These are phyloP conservation scores for Sporothrix inflata DNA, from an alignment of 2,329 filamentous ascomycete genomes.

Conservation along the genomic window DNA sequence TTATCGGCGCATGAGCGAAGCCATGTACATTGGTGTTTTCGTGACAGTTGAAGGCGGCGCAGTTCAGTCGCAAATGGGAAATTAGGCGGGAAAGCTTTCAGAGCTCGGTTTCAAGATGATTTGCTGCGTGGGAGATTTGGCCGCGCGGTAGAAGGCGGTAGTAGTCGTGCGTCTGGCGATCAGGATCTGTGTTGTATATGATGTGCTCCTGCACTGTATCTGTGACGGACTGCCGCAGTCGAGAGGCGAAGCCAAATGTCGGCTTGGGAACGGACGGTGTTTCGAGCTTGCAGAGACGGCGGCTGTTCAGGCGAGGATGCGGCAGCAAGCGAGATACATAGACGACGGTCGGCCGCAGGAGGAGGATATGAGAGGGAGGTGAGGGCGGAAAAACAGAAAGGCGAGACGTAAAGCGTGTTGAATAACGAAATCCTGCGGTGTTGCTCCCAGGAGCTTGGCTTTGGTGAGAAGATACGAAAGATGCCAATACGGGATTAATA, in stretches of 20 bases:
- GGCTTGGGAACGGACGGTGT: background rate
- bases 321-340: constrained; percentile 9
- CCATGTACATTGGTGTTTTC: background rate
- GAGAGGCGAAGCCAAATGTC: constrained; percentile 2
- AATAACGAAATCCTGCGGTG: background rate
- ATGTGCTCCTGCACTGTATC: background rate
- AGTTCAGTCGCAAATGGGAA: background rate
- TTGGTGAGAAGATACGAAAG: background rate
- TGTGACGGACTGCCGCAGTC: constrained; percentile 5
- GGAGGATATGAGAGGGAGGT: background rate
- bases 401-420: constrained; percentile 10
- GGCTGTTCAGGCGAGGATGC: constrained; percentile 15
- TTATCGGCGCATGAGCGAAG: constrained; percentile 16
- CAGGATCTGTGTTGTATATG: background rate
- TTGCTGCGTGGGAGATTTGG: constrained; percentile 17
- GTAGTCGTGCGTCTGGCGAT: constrained; percentile 2
- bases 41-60: background rate
- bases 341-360: background rate
- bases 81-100: background rate
- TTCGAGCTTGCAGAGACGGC: background rate
- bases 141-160: background rate
- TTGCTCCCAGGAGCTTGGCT: background rate
- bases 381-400: background rate
- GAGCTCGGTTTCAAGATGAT: constrained; percentile 12
- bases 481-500: constrained; percentile 5